Evolutionary conservation across 1,139 yeast genomes (phyloP).

Genomic region (Kurtzmaniella quercitrusa): DNA sequence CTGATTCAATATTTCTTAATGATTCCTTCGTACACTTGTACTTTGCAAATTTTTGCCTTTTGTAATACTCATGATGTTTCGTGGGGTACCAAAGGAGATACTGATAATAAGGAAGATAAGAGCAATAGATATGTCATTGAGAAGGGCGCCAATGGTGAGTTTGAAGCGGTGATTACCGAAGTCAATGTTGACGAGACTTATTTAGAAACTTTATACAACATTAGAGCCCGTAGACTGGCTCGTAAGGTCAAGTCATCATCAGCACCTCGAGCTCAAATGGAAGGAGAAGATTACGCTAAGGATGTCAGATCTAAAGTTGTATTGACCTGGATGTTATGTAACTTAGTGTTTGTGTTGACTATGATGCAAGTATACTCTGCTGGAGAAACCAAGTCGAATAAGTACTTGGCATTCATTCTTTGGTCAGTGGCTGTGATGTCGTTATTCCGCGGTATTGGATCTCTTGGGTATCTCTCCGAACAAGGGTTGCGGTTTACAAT

Average conservation of each 20-base stretch:
- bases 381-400: conserved; percentile 54
- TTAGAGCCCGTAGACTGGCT: conserved; percentile 66
- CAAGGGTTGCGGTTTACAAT: conserved; percentile 36
- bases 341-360: conserved; percentile 76
- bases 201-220: conserved; percentile 69
- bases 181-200: conserved; percentile 86
- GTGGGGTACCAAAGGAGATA: conserved; percentile 97
- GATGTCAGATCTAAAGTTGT: conserved; percentile 93
- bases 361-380: conserved; percentile 78
- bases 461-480: conserved; percentile 57
- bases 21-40: conserved; percentile 88
- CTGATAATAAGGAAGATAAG: conserved; percentile 56
- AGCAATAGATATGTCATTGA: conserved; percentile 43
- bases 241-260: conserved; percentile 50
- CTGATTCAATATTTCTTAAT: conserved; percentile 80
- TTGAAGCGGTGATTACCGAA: conserved; percentile 88
- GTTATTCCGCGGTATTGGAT: conserved; percentile 73
- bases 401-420: conserved; percentile 74
- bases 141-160: conserved; percentile 54
- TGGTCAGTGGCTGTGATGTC: conserved; percentile 91
- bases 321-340: conserved; percentile 82
- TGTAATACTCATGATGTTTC: conserved; percentile 96
- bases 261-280: conserved; percentile 34
- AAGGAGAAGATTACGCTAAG: conserved; percentile 86
- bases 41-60: conserved; percentile 88